Conservation (phyloP, 2,329 filamentous ascomycete genomes). For the Phialophora tarda region DNA sequence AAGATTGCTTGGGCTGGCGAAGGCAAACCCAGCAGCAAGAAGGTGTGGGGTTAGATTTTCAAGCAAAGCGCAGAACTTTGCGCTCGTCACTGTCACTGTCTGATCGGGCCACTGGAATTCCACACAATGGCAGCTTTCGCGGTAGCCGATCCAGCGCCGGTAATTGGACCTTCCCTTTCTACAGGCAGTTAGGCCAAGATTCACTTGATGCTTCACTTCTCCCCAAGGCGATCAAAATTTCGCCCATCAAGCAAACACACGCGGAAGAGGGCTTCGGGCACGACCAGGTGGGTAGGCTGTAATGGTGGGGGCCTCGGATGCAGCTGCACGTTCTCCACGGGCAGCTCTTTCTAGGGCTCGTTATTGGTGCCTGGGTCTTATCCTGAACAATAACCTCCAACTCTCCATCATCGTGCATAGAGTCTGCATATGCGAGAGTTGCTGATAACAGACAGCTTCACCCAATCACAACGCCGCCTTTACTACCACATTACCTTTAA, state of each 20-base stretch:
- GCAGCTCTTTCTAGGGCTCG: constrained; percentile 20
- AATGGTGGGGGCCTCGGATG: constrained; percentile 5
- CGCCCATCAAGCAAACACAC: not conserved
- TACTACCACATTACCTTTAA: constrained; percentile 33
- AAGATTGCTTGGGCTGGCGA: constrained; percentile 29
- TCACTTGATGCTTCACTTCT: not conserved
- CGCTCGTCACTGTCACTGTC: constrained; percentile 7
- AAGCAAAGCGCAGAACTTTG: constrained; percentile 20
- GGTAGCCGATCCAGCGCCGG: not conserved
- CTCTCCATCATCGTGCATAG: constrained; percentile 32
- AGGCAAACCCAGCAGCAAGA: constrained; percentile 12
- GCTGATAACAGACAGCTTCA: constrained; percentile 32
- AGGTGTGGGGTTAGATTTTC: constrained; percentile 31
- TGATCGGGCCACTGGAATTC: constrained; percentile 1
- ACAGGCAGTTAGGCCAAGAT: not conserved
- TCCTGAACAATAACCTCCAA: constrained; percentile 10
- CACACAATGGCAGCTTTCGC: not conserved
- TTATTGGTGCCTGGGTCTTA: constrained; percentile 15
- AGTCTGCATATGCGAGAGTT: constrained; percentile 8
- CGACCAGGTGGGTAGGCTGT: not conserved
- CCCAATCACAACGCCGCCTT: constrained; percentile 29
- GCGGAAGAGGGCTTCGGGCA: not conserved
- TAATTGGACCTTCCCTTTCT: not conserved
- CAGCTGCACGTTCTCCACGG: constrained; percentile 23
- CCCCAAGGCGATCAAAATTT: not conserved